phyloP scores from a whole-genome alignment of 2,329 filamentous ascomycete genomes.

The Claviceps fusiformis region DNA sequence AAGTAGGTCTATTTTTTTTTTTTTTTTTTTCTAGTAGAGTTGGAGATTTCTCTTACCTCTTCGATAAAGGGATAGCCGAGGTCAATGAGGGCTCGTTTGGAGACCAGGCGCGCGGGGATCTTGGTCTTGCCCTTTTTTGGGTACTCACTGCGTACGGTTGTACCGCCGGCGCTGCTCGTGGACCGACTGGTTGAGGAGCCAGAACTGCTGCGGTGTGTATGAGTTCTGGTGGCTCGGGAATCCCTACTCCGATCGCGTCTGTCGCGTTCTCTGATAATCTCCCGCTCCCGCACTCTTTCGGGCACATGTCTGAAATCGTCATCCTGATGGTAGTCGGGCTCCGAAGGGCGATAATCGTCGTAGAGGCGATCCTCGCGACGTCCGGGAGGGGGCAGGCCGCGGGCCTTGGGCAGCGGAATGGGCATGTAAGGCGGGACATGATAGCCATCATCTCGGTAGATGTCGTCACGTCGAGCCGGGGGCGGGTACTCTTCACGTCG shows the following conservation, averaged over 20 bases:
- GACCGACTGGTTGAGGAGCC: slow-evolving; percentile 31
- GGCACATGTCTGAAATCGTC: slow-evolving; percentile 55
- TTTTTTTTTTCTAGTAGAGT: slow-evolving; percentile 5
- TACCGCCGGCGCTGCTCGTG: slow-evolving; percentile 34
- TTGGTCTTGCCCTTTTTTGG: slow-evolving; percentile 81
- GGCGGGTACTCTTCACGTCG: slow-evolving; percentile 47
- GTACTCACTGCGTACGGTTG: slow-evolving; percentile 46
- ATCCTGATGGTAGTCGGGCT: slow-evolving; percentile 55
- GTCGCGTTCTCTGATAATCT: slow-evolving; percentile 37
- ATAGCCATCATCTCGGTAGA: slow-evolving; percentile 33
- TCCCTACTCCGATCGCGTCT: slow-evolving; percentile 27
- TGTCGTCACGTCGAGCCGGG: slow-evolving; percentile 36
- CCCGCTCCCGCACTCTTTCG: slow-evolving; percentile 47
- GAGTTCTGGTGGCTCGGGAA: slow-evolving; percentile 26
- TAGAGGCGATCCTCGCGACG: slow-evolving; percentile 40
- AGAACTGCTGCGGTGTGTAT: slow-evolving; percentile 26
- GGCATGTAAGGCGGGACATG: slow-evolving; percentile 39
- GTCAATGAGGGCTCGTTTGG: slow-evolving; percentile 67
- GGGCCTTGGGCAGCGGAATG: slow-evolving; percentile 55
- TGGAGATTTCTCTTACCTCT: slow-evolving; percentile 42
- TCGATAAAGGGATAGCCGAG: slow-evolving; percentile 77
- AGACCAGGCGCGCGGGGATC: slow-evolving; percentile 69
- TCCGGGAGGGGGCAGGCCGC: slow-evolving; percentile 45
- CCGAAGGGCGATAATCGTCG: slow-evolving; percentile 55
- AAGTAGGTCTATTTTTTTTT: no score